Percentiles rank a stretch among this genome's conserved stretches.
Conservation (phyloP, 148 eudicot genomes). For the Limonium bicolor region DNA sequence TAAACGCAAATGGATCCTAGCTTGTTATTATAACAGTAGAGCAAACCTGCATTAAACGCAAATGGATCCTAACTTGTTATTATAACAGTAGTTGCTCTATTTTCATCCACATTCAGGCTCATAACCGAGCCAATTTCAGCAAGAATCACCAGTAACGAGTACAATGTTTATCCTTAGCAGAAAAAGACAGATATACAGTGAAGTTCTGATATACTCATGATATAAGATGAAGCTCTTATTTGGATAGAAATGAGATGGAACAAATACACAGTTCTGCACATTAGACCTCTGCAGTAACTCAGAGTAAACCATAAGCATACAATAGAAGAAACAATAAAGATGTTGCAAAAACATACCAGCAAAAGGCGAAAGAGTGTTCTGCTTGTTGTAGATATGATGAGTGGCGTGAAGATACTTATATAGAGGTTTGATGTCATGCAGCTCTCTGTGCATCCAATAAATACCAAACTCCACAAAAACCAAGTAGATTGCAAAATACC, state of each 20-base stretch:
- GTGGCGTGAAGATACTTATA: constrained; percentile 85
- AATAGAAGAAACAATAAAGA: constrained; percentile 1
- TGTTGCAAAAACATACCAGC: constrained; percentile 41
- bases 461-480: constrained; percentile 65
- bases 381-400: constrained; percentile 96
- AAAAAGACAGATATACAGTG: too few relatives aligned
- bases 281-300: too few relatives aligned
- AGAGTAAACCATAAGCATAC: not conserved
- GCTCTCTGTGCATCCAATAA: constrained; percentile 76
- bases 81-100: not conserved
- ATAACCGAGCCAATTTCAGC: too few relatives aligned
- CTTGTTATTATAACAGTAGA: not conserved
- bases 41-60: not conserved
- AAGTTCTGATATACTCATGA: too few relatives aligned
- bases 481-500: constrained; percentile 33
- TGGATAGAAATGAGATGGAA: too few relatives aligned
- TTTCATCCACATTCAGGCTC: not conserved
- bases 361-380: constrained; percentile 92
- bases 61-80: not conserved
- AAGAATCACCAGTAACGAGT: too few relatives aligned
- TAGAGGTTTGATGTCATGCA: constrained; percentile 82
- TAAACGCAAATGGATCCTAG: not conserved
- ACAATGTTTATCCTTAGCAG: too few relatives aligned
- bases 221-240: too few relatives aligned
- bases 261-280: too few relatives aligned